Percentiles rank a stretch among this genome's conserved stretches.
These are phyloP conservation scores for Lobosporangium transversale DNA, from an alignment of 192 early-diverging fungal species.

Conservation along the genomic window DNA sequence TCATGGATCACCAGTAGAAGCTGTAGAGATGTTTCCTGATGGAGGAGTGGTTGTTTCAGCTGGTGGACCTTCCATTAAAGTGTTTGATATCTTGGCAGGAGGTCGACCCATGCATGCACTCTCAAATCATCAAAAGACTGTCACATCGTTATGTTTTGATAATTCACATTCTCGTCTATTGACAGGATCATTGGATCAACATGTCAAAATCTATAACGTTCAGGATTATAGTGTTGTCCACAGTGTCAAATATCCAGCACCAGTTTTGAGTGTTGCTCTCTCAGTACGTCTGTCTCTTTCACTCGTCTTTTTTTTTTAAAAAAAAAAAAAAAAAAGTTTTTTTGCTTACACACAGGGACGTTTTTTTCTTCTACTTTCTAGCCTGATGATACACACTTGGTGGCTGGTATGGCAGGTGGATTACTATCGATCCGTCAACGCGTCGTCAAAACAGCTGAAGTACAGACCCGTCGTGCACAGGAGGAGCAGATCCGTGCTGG, in stretches of 20 bases:
- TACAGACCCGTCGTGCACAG: slow-evolving; percentile 55
- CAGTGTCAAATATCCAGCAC: slow-evolving; percentile 89
- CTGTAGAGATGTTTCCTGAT: slow-evolving; percentile 84
- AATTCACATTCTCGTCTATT: slow-evolving; percentile 77
- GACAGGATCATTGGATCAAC: slow-evolving; percentile 93
- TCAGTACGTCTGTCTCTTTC: slow-evolving; percentile 63
- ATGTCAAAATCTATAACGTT: slow-evolving; percentile 94
- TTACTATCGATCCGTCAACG: slow-evolving; percentile 88
- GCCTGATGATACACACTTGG: slow-evolving; percentile 89
- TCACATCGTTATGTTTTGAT: slow-evolving; percentile 91
- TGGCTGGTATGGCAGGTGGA: slow-evolving; percentile 92
- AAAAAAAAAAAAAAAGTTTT: too few species aligned
- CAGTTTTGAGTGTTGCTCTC: slow-evolving; percentile 89
- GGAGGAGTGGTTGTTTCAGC: slow-evolving; percentile 81
- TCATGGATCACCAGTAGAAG: slow-evolving; percentile 91
- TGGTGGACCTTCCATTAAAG: slow-evolving; percentile 81
- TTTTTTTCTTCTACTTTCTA: slow-evolving; percentile 20
- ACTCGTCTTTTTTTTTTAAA: neutral
- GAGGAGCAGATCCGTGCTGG: slow-evolving; percentile 64
- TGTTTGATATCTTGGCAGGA: slow-evolving; percentile 90
- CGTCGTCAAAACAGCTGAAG: slow-evolving; percentile 79
- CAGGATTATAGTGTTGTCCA: slow-evolving; percentile 88
- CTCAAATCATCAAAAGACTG: slow-evolving; percentile 95
- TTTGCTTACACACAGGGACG: too few species aligned
- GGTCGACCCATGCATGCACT: slow-evolving; percentile 80